Evolutionary conservation across 1,284 basidiomycete species (phyloP).

Genomic region (Cryptococcus floricola): DNA sequence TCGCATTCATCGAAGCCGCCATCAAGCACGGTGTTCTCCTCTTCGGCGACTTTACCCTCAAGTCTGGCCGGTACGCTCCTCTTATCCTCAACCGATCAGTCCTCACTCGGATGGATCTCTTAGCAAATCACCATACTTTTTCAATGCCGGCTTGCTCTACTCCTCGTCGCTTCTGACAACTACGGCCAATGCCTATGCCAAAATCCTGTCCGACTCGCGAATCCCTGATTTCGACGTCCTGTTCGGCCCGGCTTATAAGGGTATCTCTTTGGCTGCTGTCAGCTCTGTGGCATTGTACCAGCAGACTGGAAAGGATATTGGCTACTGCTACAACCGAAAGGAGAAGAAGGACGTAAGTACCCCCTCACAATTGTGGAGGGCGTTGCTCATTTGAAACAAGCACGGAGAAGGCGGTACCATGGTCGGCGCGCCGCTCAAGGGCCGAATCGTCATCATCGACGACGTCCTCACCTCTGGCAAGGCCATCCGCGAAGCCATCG

Average conservation of each 20-base stretch:
- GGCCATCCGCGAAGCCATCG: constrained; percentile 78
- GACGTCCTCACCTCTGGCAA: constrained; percentile 96
- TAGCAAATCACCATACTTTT: constrained; percentile 91
- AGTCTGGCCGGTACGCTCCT: constrained; percentile 78
- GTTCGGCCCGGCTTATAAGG: constrained; percentile 98
- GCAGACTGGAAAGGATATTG: constrained; percentile 64
- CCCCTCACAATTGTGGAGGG: neutral
- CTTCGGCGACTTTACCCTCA: constrained; percentile 86
- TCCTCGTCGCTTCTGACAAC: constrained; percentile 75
- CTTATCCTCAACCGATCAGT: no score
- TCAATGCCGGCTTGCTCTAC: constrained; percentile 87
- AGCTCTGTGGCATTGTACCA: constrained; percentile 74
- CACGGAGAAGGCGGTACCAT: constrained; percentile 95
- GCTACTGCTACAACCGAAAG: constrained; percentile 90
- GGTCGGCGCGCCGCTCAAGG: constrained; percentile 77
- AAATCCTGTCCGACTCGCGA: constrained; percentile 50
- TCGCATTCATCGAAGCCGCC: constrained; percentile 48
- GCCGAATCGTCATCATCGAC: constrained; percentile 85
- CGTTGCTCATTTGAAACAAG: constrained; percentile 11
- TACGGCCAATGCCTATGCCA: constrained; percentile 81
- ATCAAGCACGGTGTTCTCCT: constrained; percentile 58
- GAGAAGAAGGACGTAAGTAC: constrained; percentile 71
- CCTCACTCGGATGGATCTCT: neutral
- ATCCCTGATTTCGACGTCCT: constrained; percentile 79
- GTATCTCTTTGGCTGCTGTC: constrained; percentile 87